Evolutionary conservation across 2,329 filamentous ascomycete genomes (phyloP).

Genomic region (Penicillium sp.): DNA sequence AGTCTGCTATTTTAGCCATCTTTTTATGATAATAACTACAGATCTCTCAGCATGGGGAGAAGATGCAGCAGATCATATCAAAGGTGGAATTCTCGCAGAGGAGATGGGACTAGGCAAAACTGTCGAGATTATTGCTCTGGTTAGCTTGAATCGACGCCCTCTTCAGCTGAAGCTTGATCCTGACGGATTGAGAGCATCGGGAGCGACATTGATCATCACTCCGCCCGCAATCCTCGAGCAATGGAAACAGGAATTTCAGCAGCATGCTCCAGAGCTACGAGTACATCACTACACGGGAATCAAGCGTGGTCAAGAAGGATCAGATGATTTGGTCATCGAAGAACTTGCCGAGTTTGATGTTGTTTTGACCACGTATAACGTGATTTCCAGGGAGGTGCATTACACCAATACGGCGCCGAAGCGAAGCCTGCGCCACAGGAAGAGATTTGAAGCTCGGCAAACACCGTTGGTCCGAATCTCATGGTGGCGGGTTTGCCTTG

Average conservation of each 20-base stretch:
- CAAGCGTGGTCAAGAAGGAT: slow-evolving; percentile 33
- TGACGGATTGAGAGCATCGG: slow-evolving; percentile 41
- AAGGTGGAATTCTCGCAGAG: slow-evolving; percentile 51
- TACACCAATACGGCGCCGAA: slow-evolving; percentile 70
- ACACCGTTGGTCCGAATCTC: slow-evolving; percentile 78
- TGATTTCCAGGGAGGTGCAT: slow-evolving; percentile 79
- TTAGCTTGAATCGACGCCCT: slow-evolving; percentile 41
- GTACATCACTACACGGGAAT: slow-evolving; percentile 61
- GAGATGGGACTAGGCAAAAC: slow-evolving; percentile 56
- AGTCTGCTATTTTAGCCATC: slow-evolving; percentile 42
- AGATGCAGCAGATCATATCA: slow-evolving; percentile 30
- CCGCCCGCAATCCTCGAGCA: slow-evolving; percentile 63
- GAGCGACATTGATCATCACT: slow-evolving; percentile 64
- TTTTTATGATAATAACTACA: slow-evolving; percentile 42
- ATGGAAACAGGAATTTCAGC: slow-evolving; percentile 61
- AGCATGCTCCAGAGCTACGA: slow-evolving; percentile 58
- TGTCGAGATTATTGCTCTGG: slow-evolving; percentile 50
- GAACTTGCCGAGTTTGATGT: slow-evolving; percentile 55
- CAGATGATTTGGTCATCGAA: slow-evolving; percentile 46
- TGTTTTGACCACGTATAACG: slow-evolving; percentile 64
- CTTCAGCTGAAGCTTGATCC: slow-evolving; percentile 17
- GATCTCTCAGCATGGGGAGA: slow-evolving; percentile 37
- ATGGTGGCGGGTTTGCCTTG: slow-evolving; percentile 81
- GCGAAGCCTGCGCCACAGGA: slow-evolving; percentile 65
- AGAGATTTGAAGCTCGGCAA: slow-evolving; percentile 64